A percentile compares a stretch with the other conserved stretches of the same genome.
Evolutionary conservation across 2,329 filamentous ascomycete genomes (phyloP).

Genomic region (Paraconiothyrium sp.): DNA sequence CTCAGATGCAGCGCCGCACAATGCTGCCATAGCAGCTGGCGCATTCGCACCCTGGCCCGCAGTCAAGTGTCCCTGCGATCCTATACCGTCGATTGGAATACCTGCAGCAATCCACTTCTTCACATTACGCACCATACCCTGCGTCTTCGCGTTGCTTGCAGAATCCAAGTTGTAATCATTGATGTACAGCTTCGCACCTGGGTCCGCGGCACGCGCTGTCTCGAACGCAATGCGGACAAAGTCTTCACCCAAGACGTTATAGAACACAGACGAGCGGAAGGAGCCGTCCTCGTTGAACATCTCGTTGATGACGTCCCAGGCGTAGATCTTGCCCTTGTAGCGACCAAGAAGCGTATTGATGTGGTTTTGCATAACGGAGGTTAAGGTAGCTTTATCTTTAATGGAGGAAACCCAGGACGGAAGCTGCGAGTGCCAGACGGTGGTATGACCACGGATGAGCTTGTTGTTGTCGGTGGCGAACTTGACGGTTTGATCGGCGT

Average conservation of each 20-base stretch:
- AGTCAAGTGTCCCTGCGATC: slow-evolving; percentile 66
- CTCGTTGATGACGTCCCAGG: slow-evolving; percentile 73
- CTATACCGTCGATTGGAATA: slow-evolving; percentile 72
- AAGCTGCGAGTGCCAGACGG: slow-evolving; percentile 68
- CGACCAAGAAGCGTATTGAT: slow-evolving; percentile 66
- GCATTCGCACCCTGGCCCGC: slow-evolving; percentile 59
- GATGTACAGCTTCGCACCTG: slow-evolving; percentile 76
- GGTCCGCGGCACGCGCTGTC: slow-evolving; percentile 73
- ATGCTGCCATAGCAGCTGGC: slow-evolving; percentile 59
- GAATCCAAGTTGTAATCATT: slow-evolving; percentile 75
- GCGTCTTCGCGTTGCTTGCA: slow-evolving; percentile 68
- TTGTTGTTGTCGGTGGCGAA: slow-evolving; percentile 68
- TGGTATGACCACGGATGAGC: slow-evolving; percentile 71
- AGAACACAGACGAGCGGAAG: slow-evolving; percentile 71
- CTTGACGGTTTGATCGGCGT: slow-evolving; percentile 66
- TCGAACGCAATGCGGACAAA: slow-evolving; percentile 78
- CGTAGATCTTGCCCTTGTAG: slow-evolving; percentile 72
- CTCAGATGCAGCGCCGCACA: slow-evolving; percentile 65
- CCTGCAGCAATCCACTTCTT: slow-evolving; percentile 71
- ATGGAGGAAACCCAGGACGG: slow-evolving; percentile 68
- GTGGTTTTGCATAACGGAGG: slow-evolving; percentile 68
- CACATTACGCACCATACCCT: slow-evolving; percentile 66
- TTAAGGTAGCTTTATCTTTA: slow-evolving; percentile 63
- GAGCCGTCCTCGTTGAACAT: slow-evolving; percentile 70
- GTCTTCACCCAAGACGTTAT: slow-evolving; percentile 73